phyloP scores from a whole-genome alignment of 2,329 filamentous ascomycete species.

The Ascochyta viciae-villosae region DNA sequence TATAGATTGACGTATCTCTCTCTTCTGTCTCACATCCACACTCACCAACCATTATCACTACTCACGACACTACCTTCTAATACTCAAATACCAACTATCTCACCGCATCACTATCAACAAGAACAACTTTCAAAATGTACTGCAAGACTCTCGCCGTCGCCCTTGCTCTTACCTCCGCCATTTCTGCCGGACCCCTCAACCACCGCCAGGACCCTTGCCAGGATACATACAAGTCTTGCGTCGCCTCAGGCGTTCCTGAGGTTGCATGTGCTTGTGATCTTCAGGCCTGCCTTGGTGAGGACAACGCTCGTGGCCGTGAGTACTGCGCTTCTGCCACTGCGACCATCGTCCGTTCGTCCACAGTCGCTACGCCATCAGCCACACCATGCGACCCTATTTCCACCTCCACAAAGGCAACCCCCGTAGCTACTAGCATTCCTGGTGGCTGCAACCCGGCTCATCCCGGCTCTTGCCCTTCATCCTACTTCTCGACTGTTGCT shows the following conservation, averaged over 20 bases:
- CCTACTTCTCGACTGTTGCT: constrained; percentile 14
- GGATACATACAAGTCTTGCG: constrained; percentile 15
- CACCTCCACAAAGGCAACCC: too few relatives aligned
- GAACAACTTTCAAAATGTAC: constrained; percentile 11
- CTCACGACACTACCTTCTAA: not conserved
- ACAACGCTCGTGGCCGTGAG: constrained; percentile 16
- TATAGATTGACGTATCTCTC: not conserved
- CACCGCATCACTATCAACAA: constrained; percentile 13
- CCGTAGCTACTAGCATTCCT: not conserved
- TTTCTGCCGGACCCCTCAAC: constrained; percentile 15
- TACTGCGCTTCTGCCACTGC: constrained; percentile 21
- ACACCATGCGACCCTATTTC: not conserved
- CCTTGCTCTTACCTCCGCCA: constrained; percentile 14
- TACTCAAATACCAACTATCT: not conserved
- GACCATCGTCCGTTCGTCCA: constrained; percentile 4
- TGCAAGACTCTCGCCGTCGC: constrained; percentile 14
- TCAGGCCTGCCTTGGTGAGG: constrained; percentile 16
- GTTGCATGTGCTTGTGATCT: constrained; percentile 20
- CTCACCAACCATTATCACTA: not conserved
- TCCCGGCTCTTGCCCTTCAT: constrained; percentile 7
- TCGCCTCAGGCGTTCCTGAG: constrained; percentile 19
- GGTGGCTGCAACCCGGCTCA: constrained; percentile 15
- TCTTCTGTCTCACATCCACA: not conserved
- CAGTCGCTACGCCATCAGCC: not conserved
- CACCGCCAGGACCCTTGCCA: constrained; percentile 14